Conservation (phyloP, 176 grass and related monocot species). For the Cenchrus fungigraminus region DNA sequence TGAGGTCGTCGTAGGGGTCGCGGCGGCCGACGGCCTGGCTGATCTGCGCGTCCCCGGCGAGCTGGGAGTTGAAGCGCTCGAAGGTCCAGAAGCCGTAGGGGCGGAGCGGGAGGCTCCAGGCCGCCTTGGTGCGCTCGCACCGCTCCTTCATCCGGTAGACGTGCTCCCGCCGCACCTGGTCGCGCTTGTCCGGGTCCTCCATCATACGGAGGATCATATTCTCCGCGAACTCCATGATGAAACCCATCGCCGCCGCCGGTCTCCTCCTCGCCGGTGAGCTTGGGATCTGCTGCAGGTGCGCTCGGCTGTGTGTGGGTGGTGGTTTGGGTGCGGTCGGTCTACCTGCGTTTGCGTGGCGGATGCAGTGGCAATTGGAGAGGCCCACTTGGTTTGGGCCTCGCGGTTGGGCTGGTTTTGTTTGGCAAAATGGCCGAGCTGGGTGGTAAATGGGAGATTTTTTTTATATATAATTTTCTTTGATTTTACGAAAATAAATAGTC, state of each 20-base stretch:
- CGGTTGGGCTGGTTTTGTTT: background rate
- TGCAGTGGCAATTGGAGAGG: background rate
- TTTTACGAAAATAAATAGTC: too few relatives aligned
- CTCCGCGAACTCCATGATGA: conserved; percentile 99
- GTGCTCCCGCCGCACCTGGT: conserved; percentile 79
- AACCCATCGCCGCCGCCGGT: conserved; percentile 59
- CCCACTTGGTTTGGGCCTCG: background rate
- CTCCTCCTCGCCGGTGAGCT: background rate
- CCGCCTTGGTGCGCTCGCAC: conserved; percentile 82
- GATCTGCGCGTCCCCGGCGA: conserved; percentile 79
- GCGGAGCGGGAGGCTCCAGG: conserved; percentile 82
- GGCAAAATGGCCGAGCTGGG: background rate
- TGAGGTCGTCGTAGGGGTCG: conserved; percentile 93
- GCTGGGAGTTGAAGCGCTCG: conserved; percentile 91
- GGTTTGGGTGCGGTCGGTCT: too few relatives aligned
- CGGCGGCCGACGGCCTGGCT: conserved; percentile 81
- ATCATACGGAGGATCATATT: conserved; percentile 91
- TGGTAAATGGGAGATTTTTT: too few relatives aligned
- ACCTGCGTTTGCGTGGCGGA: background rate
- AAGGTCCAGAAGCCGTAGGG: conserved; percentile 99
- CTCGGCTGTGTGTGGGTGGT: too few relatives aligned
- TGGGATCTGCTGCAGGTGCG: conserved; percentile 22
- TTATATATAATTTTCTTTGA: too few relatives aligned
- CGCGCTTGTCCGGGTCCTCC: conserved; percentile 80
- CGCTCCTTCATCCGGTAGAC: conserved; percentile 84